phyloP scores from a whole-genome alignment of 805 yeast genomes.

The Hanseniaspora mollemarum region DNA sequence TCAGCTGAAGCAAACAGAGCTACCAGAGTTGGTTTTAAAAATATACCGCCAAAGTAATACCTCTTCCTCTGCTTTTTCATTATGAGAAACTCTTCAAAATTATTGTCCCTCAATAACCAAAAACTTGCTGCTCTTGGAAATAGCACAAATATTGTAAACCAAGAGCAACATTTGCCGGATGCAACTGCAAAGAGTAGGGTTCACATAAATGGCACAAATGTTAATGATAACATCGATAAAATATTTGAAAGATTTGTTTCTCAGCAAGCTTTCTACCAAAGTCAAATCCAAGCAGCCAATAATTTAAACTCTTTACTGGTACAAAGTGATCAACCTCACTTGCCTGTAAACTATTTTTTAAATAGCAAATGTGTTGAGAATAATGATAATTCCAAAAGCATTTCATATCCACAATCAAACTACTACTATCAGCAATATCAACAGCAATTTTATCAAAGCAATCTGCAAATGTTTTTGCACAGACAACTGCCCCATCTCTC shows the following conservation, averaged over 20 bases:
- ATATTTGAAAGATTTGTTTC: neutral
- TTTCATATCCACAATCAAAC: slow-evolving; percentile 2
- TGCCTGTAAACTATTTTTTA: neutral
- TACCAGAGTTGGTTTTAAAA: too few relatives aligned
- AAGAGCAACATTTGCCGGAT: neutral
- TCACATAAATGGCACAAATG: neutral
- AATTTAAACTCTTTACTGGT: neutral
- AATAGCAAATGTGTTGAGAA: neutral
- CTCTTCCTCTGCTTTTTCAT: neutral
- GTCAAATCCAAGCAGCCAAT: neutral
- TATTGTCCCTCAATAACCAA: neutral
- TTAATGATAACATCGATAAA: neutral
- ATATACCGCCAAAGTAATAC: too few relatives aligned
- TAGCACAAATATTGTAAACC: slow-evolving; percentile 1
- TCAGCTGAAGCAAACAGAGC: too few relatives aligned
- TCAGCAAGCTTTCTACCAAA: neutral
- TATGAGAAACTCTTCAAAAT: neutral
- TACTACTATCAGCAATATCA: slow-evolving; percentile 6
- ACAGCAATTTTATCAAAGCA: neutral
- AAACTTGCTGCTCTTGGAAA: neutral
- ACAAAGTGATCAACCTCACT: neutral
- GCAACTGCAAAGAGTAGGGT: neutral
- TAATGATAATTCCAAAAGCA: neutral
- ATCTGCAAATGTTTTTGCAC: neutral
- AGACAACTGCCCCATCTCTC: neutral